These are phyloP conservation scores for Spergularia marina DNA, from an alignment of 148 eudicot genomes.

Conservation along the genomic window DNA sequence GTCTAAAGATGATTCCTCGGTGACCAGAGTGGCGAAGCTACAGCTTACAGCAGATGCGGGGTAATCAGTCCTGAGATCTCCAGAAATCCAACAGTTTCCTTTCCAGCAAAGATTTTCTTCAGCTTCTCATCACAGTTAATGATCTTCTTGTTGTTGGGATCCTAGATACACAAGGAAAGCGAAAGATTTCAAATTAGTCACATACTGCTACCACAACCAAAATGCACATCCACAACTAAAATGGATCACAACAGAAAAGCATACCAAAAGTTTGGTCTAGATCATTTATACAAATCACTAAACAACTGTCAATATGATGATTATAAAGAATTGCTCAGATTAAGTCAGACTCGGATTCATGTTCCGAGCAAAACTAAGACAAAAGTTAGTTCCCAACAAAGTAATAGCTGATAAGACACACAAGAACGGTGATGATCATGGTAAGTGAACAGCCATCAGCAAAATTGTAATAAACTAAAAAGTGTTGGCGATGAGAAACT, in stretches of 20 bases:
- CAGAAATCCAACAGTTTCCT: conserved; percentile 74
- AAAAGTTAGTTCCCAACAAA: neutral
- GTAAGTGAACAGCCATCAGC: neutral
- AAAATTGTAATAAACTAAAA: neutral
- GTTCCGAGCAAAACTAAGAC: neutral
- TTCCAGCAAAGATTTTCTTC: conserved; percentile 74
- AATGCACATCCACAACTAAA: neutral
- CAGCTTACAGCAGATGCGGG: conserved; percentile 61
- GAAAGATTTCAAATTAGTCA: neutral
- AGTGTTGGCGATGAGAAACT: neutral
- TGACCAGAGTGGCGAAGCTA: conserved; percentile 10
- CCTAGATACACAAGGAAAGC: conserved; percentile 36
- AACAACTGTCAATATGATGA: neutral
- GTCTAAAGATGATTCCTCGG: conserved; percentile 1
- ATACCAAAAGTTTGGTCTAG: too few species aligned
- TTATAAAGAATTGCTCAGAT: neutral
- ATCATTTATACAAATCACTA: too few species aligned
- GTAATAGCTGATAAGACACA: neutral
- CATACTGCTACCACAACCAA: neutral
- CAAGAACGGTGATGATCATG: neutral
- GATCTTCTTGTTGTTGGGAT: conserved; percentile 69
- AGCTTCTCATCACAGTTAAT: conserved; percentile 84
- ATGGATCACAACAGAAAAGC: neutral
- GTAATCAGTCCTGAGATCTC: conserved; percentile 70
- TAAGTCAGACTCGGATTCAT: neutral